Conservation (phyloP, 805 yeast genomes). For the Wickerhamiella brachini region DNA sequence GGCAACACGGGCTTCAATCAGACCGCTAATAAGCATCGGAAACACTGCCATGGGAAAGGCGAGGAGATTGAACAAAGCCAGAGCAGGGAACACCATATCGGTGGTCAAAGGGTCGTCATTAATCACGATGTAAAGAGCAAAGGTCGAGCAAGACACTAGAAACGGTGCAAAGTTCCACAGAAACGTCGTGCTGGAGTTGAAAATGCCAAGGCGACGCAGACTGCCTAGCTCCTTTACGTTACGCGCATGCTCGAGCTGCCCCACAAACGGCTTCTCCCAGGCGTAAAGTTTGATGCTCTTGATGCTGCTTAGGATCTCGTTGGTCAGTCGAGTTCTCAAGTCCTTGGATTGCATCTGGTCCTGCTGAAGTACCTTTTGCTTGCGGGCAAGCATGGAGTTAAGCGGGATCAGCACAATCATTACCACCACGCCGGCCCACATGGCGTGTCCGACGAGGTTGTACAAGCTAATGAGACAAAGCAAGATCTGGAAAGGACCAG, state of each 20-base stretch:
- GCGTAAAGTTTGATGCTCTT: conserved; percentile 87
- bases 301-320: conserved; percentile 77
- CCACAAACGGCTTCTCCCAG: conserved; percentile 83
- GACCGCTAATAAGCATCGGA: conserved; percentile 76
- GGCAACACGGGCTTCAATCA: conserved; percentile 68
- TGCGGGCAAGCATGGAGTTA: conserved; percentile 53
- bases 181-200: conserved; percentile 79
- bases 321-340: conserved; percentile 74
- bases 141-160: conserved; percentile 78
- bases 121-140: conserved; percentile 58
- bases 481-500: conserved; percentile 80
- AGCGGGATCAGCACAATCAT: conserved; percentile 68
- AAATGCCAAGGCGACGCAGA: conserved; percentile 55
- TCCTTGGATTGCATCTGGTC: conserved; percentile 81
- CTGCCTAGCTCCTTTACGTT: conserved; percentile 74
- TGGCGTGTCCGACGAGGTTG: conserved; percentile 65
- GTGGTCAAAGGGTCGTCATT: conserved; percentile 61
- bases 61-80: conserved; percentile 54
- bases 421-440: conserved; percentile 84
- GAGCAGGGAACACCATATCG: conserved; percentile 66
- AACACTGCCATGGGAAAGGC: conserved; percentile 85
- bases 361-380: conserved; percentile 52
- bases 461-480: conserved; percentile 64
- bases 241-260: conserved; percentile 65
- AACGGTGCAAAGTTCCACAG: conserved; percentile 81